phyloP scores from a whole-genome alignment of 2,329 filamentous ascomycete genomes.

The Aureobasidium sp. region DNA sequence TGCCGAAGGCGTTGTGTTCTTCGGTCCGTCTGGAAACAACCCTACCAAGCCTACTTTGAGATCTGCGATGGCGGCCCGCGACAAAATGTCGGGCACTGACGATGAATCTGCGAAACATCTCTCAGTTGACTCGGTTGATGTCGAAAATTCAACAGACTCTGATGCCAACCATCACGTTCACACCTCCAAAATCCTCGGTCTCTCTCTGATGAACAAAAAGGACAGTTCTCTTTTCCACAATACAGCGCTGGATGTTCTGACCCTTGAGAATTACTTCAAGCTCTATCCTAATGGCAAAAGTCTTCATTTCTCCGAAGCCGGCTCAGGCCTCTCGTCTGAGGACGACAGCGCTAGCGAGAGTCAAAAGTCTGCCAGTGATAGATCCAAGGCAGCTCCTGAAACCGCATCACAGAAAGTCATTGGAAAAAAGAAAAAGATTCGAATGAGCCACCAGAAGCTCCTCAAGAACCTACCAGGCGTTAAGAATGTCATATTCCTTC shows the following conservation, averaged over 20 bases:
- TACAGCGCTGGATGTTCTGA: constrained; percentile 12
- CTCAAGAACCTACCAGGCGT: constrained; percentile 30
- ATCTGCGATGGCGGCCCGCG: background rate
- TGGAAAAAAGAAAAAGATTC: constrained; percentile 23
- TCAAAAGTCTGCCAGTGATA: constrained; percentile 6
- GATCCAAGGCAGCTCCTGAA: background rate
- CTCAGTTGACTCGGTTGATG: background rate
- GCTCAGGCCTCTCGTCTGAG: constrained; percentile 21
- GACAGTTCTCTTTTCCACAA: constrained; percentile 10
- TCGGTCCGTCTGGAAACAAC: constrained; percentile 23
- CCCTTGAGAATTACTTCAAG: constrained; percentile 25
- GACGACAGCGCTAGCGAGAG: constrained; percentile 21
- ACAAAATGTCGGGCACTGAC: constrained; percentile 1
- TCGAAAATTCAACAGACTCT: constrained; percentile 14
- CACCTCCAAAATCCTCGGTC: constrained; percentile 3
- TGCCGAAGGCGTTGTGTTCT: constrained; percentile 25
- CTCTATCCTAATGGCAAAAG: constrained; percentile 24
- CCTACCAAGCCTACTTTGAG: constrained; percentile 16
- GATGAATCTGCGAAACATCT: constrained; percentile 8
- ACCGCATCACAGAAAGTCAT: constrained; percentile 16
- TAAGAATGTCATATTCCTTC: constrained; percentile 40
- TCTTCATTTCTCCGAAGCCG: constrained; percentile 24
- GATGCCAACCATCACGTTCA: background rate
- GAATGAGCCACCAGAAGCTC: constrained; percentile 32
- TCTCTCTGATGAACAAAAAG: constrained; percentile 13